These are phyloP conservation scores for Huiozyma naganishii DNA, from an alignment of 805 yeast genomes.

Conservation along the genomic window DNA sequence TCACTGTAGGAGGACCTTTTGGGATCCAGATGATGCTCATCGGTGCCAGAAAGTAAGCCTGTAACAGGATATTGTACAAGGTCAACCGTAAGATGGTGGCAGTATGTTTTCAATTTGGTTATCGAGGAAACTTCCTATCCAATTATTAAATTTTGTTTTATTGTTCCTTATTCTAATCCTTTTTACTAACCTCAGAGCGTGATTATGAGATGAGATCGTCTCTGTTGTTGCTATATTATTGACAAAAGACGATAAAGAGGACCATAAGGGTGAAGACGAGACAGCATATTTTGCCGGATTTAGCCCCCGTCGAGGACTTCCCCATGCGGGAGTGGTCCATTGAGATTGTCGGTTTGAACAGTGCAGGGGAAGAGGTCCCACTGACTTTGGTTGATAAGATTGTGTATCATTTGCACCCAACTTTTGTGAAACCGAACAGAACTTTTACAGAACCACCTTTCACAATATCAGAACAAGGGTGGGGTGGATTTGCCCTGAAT, in stretches of 20 bases:
- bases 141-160: neutral
- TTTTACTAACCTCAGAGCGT: neutral
- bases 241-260: constrained; percentile 48
- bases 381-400: constrained; percentile 86
- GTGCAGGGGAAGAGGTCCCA: constrained; percentile 71
- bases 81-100: constrained; percentile 10
- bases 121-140: neutral
- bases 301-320: constrained; percentile 78
- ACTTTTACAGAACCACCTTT: constrained; percentile 76
- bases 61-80: neutral
- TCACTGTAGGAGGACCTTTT: too few relatives aligned
- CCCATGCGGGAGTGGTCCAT: constrained; percentile 95
- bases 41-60: neutral
- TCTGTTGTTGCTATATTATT: neutral
- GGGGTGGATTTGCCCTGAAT: constrained; percentile 95
- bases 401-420: constrained; percentile 88
- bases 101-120: constrained; percentile 9
- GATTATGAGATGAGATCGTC: neutral
- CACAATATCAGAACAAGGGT: constrained; percentile 82
- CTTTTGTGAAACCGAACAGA: constrained; percentile 83
- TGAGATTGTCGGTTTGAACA: constrained; percentile 62
- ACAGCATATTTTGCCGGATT: constrained; percentile 71
- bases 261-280: constrained; percentile 79
- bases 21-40: neutral
- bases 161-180: neutral